Evolutionary conservation across 306 rosid species (phyloP).

Genomic region (Rubus idaeus): DNA sequence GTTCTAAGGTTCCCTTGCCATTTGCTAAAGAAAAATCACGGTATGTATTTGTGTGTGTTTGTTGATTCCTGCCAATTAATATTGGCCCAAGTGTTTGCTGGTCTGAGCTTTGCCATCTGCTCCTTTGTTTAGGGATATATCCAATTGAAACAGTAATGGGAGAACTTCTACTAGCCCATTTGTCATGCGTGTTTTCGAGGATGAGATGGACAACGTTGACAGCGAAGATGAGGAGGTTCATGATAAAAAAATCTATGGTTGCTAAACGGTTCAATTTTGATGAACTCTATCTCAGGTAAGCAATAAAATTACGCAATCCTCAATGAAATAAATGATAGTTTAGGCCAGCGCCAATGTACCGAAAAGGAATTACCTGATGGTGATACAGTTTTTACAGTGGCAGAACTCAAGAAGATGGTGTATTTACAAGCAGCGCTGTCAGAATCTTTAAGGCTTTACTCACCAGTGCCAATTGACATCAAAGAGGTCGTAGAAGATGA

Average conservation of each 20-base stretch:
- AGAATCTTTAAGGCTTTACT: constrained; percentile 48
- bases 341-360: background rate
- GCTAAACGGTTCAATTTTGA: constrained; percentile 51
- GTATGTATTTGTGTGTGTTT: constrained; percentile 33
- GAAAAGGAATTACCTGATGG: background rate
- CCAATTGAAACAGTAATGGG: constrained; percentile 27
- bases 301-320: constrained; percentile 3
- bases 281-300: constrained; percentile 60
- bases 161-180: constrained; percentile 46
- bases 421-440: constrained; percentile 45
- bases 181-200: constrained; percentile 55
- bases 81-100: background rate
- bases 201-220: constrained; percentile 47
- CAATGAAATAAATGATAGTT: constrained; percentile 22
- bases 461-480: constrained; percentile 47
- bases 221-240: constrained; percentile 41
- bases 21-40: constrained; percentile 37
- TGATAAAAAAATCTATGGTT: constrained; percentile 23
- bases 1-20: constrained; percentile 40
- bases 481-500: constrained; percentile 41
- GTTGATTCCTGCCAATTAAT: constrained; percentile 4
- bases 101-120: background rate
- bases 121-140: constrained; percentile 19
- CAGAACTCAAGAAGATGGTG: constrained; percentile 43
- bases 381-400: constrained; percentile 23